Base-by-base conservation (phyloP, 2,329 filamentous ascomycete species). In the Colletotrichum sp. region DNA sequence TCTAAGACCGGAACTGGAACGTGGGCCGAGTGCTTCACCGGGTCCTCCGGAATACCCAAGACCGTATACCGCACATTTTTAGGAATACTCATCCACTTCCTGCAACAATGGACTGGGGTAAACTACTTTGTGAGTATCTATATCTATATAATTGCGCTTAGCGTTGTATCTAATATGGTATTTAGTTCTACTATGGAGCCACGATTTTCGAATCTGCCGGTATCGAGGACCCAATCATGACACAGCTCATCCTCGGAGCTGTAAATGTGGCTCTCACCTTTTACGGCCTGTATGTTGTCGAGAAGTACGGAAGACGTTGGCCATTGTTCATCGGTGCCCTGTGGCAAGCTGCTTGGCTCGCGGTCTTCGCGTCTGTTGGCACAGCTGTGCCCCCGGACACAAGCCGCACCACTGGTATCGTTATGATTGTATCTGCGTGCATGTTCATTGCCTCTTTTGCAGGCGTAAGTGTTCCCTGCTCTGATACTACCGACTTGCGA, bases 401-500 rank as follows among this genome's bases (percentile, higher is more conserved):
- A 44, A 89, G 86, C 78, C 82, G 84, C 12, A 82, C 85, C 1
- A 88, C 91, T 15, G 93, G 93, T 13, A 90, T 92, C 8, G 89
- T 93, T 76, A 93, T 95, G 90, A 94, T 95, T 78, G 91, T 94
- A 12, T 91, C 93, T 70, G 92, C 93, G 4, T 94, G 92, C 83
- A 90, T 95, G 87, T 95, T 95, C 84, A 95, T 95, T 72, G 90
- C 92, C 65, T 93, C 91, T 2, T 96, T 95, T 79, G 93, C 93
- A 30, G 83, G 80, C 12, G 78, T 80, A 78, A 86, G 80, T 64
- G 2, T 34, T 13, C 21, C 15, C 32, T 2, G 1, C 55, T 62
- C 28, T 18, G 3, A 8, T 62, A 7, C 8, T 2, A 6, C 26
- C 13, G 28, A 5, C 8, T 28, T 10, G 16, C 18, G 5, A 28